Percentiles rank a stretch among this genome's conserved stretches.
phyloP scores from a whole-genome alignment of 257 asterid species.

The Penstemon davidsonii region DNA sequence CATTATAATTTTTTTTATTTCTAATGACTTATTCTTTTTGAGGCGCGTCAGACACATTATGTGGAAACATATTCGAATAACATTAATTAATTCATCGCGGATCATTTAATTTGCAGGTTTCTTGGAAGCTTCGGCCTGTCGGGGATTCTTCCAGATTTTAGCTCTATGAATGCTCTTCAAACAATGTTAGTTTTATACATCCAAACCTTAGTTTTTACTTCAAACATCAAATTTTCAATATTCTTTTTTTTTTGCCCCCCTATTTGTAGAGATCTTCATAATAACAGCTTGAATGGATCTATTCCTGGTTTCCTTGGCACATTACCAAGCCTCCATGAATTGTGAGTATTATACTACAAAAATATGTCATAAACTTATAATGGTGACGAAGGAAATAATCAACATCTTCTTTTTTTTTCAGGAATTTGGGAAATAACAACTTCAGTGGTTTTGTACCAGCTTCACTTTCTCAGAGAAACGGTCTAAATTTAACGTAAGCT shows the following conservation, averaged over 20 bases:
- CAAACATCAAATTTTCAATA: not conserved
- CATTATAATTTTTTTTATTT: not conserved
- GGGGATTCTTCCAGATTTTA: conserved; percentile 37
- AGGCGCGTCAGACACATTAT: too few relatives aligned
- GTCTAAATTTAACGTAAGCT: conserved; percentile 46
- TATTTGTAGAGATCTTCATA: conserved; percentile 48
- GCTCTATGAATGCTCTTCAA: conserved; percentile 53
- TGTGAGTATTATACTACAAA: conserved; percentile 38
- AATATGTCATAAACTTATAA: not conserved
- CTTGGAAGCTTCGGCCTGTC: conserved; percentile 30
- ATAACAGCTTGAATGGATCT: conserved; percentile 51
- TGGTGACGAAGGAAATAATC: not conserved
- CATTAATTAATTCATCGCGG: too few relatives aligned
- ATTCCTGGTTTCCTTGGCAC: conserved; percentile 63
- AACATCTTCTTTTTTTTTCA: conserved; percentile 22
- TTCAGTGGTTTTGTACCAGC: conserved; percentile 58
- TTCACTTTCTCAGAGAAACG: conserved; percentile 44
- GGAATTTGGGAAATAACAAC: conserved; percentile 56
- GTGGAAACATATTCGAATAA: too few relatives aligned
- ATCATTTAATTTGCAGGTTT: conserved; percentile 20
- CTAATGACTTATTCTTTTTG: too few relatives aligned
- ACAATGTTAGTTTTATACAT: conserved; percentile 41
- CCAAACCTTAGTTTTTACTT: not conserved
- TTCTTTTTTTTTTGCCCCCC: not conserved
- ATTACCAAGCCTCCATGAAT: conserved; percentile 43